Conservation (phyloP, 306 rosid species). For the Pyrus pyrifolia region DNA sequence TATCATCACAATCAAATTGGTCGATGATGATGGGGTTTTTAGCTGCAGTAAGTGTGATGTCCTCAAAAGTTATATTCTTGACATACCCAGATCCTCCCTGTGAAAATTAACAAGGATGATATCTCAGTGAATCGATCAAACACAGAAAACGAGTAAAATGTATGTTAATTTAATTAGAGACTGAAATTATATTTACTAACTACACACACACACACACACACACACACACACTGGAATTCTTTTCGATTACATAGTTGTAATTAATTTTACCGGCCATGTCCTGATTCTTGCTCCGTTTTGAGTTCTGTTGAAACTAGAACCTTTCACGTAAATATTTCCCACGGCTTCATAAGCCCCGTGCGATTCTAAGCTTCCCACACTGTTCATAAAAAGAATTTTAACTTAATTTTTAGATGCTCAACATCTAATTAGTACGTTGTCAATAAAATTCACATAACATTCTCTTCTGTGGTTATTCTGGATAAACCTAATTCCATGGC, state of each 20-base stretch:
- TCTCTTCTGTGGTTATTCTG: background rate
- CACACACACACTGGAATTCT: too few species aligned
- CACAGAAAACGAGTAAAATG: background rate
- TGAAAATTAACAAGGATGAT: background rate
- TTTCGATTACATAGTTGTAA: too few species aligned
- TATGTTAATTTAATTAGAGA: background rate
- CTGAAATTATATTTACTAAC: too few species aligned
- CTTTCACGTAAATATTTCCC: background rate
- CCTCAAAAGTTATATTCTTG: constrained; percentile 2
- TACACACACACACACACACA: too few species aligned
- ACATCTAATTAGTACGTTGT: too few species aligned
- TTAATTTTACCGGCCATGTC: constrained; percentile 18
- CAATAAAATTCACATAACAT: background rate
- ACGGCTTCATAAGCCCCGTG: background rate
- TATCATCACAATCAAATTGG: background rate
- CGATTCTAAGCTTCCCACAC: background rate
- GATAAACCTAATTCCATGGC: constrained; percentile 53
- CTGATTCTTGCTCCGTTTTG: constrained; percentile 14
- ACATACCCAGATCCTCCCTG: constrained; percentile 22
- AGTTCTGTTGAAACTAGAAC: constrained; percentile 6
- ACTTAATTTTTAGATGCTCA: too few species aligned
- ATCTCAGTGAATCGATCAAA: background rate
- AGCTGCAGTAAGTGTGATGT: background rate
- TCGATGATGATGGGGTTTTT: constrained; percentile 19
- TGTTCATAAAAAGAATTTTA: background rate